phyloP scores from a whole-genome alignment of 1,139 yeast species.

The Lodderomyces pseudojiufengensis region DNA sequence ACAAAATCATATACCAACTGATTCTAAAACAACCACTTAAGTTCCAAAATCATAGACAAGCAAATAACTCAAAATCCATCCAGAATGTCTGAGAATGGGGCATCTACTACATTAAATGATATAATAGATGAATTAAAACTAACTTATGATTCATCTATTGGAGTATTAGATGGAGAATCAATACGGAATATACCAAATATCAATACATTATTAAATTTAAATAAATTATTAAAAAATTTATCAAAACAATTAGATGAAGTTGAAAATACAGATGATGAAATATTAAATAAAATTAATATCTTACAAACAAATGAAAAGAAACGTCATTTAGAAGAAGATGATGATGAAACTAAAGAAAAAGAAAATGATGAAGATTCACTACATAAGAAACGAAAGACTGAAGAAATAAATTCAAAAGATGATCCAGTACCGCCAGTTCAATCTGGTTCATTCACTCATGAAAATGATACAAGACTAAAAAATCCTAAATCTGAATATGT shows the following conservation, averaged over 20 bases:
- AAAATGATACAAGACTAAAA: conserved; percentile 57
- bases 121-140: conserved; percentile 52
- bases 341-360: conserved; percentile 4
- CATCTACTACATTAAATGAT: conserved; percentile 46
- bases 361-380: conserved; percentile 13
- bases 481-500: conserved; percentile 82
- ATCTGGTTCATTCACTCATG: conserved; percentile 44
- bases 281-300: conserved; percentile 23
- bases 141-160: conserved; percentile 56
- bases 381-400: conserved; percentile 11
- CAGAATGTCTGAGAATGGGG: conserved; percentile 25
- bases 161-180: conserved; percentile 58
- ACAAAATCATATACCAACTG: too few species aligned
- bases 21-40: too few species aligned
- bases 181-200: conserved; percentile 46
- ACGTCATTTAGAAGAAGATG: conserved; percentile 2
- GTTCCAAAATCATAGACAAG: too few species aligned
- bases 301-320: conserved; percentile 8
- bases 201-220: conserved; percentile 42
- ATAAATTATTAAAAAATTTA: conserved; percentile 46
- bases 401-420: conserved; percentile 21
- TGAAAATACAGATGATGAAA: conserved; percentile 40
- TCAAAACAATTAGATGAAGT: conserved; percentile 47
- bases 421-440: conserved; percentile 45
- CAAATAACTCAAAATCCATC: conserved; percentile 1